A percentile compares a stretch with the other conserved stretches of the same genome.
phyloP scores from a whole-genome alignment of 1,284 basidiomycete species.

The Boletus sp. region DNA sequence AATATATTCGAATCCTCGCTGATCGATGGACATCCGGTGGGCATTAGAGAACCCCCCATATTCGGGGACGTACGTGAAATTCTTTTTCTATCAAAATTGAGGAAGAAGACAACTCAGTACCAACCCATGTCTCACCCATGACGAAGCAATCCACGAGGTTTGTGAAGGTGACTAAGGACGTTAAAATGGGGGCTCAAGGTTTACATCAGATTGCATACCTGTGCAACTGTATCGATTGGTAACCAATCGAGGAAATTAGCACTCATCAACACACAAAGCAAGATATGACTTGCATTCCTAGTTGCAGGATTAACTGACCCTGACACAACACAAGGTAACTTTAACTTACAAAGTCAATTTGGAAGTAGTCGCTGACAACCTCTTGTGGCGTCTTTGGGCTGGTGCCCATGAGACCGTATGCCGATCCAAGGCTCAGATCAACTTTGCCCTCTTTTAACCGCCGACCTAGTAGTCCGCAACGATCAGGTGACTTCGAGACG shows the following conservation, averaged over 20 bases:
- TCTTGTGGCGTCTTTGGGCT: conserved; percentile 42
- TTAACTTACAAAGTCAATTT: conserved; percentile 37
- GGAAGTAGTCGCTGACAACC: conserved; percentile 51
- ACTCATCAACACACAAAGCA: background rate
- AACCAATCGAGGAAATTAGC: conserved; percentile 14
- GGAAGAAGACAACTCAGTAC: background rate
- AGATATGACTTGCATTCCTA: conserved; percentile 25
- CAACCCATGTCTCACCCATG: conserved; percentile 43
- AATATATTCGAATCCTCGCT: conserved; percentile 56
- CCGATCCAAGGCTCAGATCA: conserved; percentile 47
- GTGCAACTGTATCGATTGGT: conserved; percentile 17
- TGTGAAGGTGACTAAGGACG: conserved; percentile 51
- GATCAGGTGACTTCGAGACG: background rate
- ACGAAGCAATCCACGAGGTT: conserved; percentile 57
- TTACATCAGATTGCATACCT: conserved; percentile 19
- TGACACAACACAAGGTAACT: background rate
- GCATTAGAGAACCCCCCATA: conserved; percentile 58
- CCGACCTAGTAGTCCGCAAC: conserved; percentile 33
- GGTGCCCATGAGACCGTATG: conserved; percentile 45
- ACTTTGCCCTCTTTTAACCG: conserved; percentile 42
- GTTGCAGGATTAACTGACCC: background rate
- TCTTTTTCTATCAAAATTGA: conserved; percentile 46
- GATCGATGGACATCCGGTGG: conserved; percentile 55
- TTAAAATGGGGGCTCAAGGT: background rate
- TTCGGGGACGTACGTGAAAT: conserved; percentile 57